Evolutionary conservation across 208 protist genomes (phyloP).

Genomic region (Crithidia thermophila): DNA sequence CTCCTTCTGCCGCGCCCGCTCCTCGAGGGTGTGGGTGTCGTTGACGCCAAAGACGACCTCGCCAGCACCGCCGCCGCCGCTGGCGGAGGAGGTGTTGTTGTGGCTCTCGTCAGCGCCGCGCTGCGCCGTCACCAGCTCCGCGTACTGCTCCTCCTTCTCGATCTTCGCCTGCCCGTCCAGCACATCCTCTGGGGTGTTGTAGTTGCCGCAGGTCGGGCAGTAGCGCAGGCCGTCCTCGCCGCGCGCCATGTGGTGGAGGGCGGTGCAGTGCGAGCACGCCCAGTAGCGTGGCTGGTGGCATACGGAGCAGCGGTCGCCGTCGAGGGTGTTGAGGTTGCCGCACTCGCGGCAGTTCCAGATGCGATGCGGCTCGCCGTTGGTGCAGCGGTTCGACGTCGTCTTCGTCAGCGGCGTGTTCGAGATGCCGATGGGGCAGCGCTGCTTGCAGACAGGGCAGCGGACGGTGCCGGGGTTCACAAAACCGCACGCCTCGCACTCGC

Average conservation of each 20-base stretch:
- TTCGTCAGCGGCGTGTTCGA: neutral
- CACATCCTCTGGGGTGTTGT: slow-evolving; percentile 79
- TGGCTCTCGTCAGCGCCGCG: slow-evolving; percentile 2
- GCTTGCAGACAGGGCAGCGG: slow-evolving; percentile 40
- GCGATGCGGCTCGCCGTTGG: slow-evolving; percentile 49
- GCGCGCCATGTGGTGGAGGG: slow-evolving; percentile 43
- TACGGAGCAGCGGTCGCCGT: slow-evolving; percentile 54
- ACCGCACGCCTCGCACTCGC: slow-evolving; percentile 45
- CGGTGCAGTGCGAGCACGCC: slow-evolving; percentile 69
- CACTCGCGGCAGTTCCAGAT: slow-evolving; percentile 71
- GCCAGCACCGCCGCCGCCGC: neutral
- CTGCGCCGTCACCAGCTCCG: slow-evolving; percentile 37
- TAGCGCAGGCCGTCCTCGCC: slow-evolving; percentile 60
- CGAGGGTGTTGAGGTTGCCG: slow-evolving; percentile 51
- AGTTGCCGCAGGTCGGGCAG: slow-evolving; percentile 58
- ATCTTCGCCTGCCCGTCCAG: slow-evolving; percentile 50
- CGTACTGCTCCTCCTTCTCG: slow-evolving; percentile 36
- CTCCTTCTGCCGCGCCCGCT: slow-evolving; percentile 56
- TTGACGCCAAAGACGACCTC: slow-evolving; percentile 75
- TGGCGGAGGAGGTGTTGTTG: neutral
- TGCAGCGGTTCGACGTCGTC: slow-evolving; percentile 29
- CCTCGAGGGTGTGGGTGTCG: slow-evolving; percentile 62
- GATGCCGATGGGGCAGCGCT: slow-evolving; percentile 22
- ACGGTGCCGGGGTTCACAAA: slow-evolving; percentile 38
- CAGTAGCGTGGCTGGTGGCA: slow-evolving; percentile 58